Evolutionary conservation across 208 protist genomes (phyloP), one percentile per base, ranked within the genome.

Genomic region (Angomonas deanei): DNA sequence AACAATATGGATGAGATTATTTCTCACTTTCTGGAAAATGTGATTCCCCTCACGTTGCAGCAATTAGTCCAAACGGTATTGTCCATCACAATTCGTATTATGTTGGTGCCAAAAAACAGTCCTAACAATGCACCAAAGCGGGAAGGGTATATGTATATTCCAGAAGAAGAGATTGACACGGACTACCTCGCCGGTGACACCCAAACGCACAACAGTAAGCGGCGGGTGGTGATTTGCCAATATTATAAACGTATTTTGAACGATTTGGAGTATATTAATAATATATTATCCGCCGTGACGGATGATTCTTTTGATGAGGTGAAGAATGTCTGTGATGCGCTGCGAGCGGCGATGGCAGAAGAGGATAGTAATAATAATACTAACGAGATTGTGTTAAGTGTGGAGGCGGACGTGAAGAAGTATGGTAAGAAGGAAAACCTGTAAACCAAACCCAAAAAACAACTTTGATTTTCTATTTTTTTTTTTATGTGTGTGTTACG

Each of bases 281-380:
- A 86, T 59, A 75, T 94, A 24, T 63, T 94, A 15, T 74, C 77
- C 10, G 88, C 84, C 3, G 88, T 94, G 21, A 91, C 82, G 32
- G 88, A 91, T 31, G 78, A 88, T 32, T 72, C 75, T 21, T 82
- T 86, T 36, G 71, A 78, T 11, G 61, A 49, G 11, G 64, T 93
- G 17, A 77, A 89, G 32, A 38, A 36, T 3, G 60, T 82, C 6
- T 59, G 87, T 47, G 59, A 49, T 5, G 58, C 47, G 2, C 19
- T 93, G 6, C 79, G 77, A 19, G 68, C 72, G n/a, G 36, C 82
- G 11, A 55, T 66, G 3, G 27, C 70, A 26, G 61, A 61, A 3
- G 53, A 32, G 61, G 3, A 30, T 32, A 6, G 65, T 59, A 57
- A 59, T 47, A 17, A 56, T 61, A n/a, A 54, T 73, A 31, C 27